phyloP scores from a whole-genome alignment of 768 basidiomycete genomes.

The Rhodotorula babjevae region DNA sequence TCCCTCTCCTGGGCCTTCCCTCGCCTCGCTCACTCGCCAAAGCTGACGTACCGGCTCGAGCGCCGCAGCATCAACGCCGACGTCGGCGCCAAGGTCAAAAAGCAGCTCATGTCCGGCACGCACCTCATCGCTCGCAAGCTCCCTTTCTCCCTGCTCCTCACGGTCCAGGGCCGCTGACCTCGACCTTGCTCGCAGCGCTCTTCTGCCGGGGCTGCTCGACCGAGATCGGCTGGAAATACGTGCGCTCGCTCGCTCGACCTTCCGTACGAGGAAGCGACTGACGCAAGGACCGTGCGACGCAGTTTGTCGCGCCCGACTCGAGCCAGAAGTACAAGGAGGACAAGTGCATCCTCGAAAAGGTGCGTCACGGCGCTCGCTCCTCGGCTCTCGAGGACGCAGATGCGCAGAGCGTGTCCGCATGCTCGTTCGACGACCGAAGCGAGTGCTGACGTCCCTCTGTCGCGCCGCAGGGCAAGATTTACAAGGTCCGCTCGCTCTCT shows the following conservation, averaged over 20 bases:
- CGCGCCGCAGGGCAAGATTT: constrained; percentile 19
- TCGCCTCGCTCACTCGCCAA: no score
- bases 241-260: neutral
- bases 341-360: constrained; percentile 30
- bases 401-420: neutral
- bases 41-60: no score
- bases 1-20: neutral
- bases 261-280: no score
- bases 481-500: constrained; percentile 8
- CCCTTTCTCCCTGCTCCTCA: no score
- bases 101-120: constrained; percentile 17
- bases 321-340: constrained; percentile 32
- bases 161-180: neutral
- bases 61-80: constrained; percentile 16
- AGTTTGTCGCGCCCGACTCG: constrained; percentile 26
- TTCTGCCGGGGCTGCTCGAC: constrained; percentile 13
- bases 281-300: no score
- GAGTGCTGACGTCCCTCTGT: neutral
- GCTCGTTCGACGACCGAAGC: no score
- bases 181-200: neutral
- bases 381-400: no score
- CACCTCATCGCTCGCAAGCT: constrained; percentile 26
- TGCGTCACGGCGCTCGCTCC: neutral
- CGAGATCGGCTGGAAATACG: constrained; percentile 33
- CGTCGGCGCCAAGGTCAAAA: neutral